Evolutionary conservation across 129 eudicot species (phyloP).

Genomic region (Flaveria bidentis): DNA sequence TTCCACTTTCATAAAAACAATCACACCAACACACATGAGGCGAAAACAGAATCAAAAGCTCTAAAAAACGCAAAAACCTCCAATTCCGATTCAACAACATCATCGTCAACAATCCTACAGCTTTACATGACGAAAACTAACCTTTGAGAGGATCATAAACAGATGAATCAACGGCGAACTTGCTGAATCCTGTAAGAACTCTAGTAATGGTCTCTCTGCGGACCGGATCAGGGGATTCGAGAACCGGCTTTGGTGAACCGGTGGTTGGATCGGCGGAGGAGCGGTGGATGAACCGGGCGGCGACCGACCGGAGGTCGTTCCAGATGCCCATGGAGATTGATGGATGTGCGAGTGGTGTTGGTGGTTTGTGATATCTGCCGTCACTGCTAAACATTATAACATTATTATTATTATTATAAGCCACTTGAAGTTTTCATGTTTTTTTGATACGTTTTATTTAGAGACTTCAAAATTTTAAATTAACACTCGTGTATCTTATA

Average conservation of each 20-base stretch:
- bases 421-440: too few species aligned
- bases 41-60: background rate
- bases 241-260: conserved; percentile 19
- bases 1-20: background rate
- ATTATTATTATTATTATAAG: too few species aligned
- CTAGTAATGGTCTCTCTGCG: conserved; percentile 56
- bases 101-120: background rate
- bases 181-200: conserved; percentile 46
- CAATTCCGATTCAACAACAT: background rate
- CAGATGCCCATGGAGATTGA: conserved; percentile 48
- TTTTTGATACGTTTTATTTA: too few species aligned
- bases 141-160: conserved; percentile 58
- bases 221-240: conserved; percentile 45
- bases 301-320: conserved; percentile 55
- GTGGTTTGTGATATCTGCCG: conserved; percentile 27
- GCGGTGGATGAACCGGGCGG: conserved; percentile 30
- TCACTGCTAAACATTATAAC: background rate
- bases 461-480: too few species aligned
- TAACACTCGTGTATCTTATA: too few species aligned
- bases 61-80: background rate
- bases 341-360: conserved; percentile 12
- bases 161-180: conserved; percentile 66
- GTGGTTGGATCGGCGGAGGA: conserved; percentile 16
- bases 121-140: conserved; percentile 10
- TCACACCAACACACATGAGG: background rate